Conservation (phyloP, 129 eudicot species). For the Lonicera japonica region DNA sequence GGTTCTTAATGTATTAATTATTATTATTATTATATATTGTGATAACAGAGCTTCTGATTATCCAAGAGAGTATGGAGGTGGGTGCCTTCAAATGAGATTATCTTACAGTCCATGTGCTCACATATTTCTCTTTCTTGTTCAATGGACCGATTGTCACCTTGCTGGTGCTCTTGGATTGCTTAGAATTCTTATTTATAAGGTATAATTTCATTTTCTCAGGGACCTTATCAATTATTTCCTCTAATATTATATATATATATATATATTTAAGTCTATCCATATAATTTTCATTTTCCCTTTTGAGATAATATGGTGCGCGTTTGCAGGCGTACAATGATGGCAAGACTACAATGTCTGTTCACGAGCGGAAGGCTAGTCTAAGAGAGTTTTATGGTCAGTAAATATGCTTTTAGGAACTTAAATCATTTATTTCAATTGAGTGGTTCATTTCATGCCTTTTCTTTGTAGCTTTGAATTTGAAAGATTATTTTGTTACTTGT, state of each 20-base stretch:
- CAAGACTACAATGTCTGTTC: slow-evolving; percentile 61
- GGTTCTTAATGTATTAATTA: not conserved
- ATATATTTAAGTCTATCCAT: no score
- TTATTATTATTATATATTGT: not conserved
- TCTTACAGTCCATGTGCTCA: slow-evolving; percentile 84
- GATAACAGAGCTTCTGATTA: slow-evolving; percentile 79
- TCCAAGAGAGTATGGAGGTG: slow-evolving; percentile 79
- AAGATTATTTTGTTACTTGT: not conserved
- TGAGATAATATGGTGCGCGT: not conserved
- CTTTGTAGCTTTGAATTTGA: no score
- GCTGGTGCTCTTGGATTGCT: slow-evolving; percentile 87
- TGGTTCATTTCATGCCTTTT: no score
- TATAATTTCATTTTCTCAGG: not conserved
- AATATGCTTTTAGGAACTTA: not conserved
- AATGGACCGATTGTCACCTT: slow-evolving; percentile 80
- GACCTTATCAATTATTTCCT: no score
- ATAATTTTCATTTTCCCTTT: no score
- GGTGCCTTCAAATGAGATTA: slow-evolving; percentile 79
- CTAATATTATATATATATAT: no score
- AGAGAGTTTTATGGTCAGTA: slow-evolving; percentile 65
- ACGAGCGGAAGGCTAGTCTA: slow-evolving; percentile 68
- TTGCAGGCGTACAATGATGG: slow-evolving; percentile 78
- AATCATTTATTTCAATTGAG: no score
- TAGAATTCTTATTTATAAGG: slow-evolving; percentile 74
- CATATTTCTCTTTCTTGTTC: slow-evolving; percentile 75